Percentiles rank a stretch among this genome's conserved stretches.
These are phyloP conservation scores for Saccharomyces hybrid DNA, from an alignment of 1,139 yeast species.

Conservation along the genomic window DNA sequence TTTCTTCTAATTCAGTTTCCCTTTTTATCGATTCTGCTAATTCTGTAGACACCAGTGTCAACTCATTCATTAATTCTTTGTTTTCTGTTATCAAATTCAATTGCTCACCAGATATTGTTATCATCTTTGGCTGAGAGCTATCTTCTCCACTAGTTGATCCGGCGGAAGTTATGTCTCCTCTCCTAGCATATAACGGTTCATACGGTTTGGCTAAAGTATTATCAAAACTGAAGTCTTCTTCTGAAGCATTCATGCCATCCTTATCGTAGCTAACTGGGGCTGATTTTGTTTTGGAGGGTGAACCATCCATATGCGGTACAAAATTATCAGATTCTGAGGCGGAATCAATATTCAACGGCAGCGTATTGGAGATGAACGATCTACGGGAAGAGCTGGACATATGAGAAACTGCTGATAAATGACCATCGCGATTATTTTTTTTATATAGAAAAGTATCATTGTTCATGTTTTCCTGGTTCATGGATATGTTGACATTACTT, in stretches of 20 bases:
- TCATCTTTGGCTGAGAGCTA: conserved; percentile 11
- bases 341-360: not conserved
- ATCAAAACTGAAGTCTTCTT: conserved; percentile 19
- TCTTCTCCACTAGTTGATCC: conserved; percentile 6
- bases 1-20: conserved; percentile 51
- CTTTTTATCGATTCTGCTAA: conserved; percentile 63
- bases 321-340: not conserved
- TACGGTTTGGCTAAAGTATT: conserved; percentile 17
- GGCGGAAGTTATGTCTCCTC: conserved; percentile 4
- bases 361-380: not conserved
- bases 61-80: conserved; percentile 49
- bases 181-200: conserved; percentile 11
- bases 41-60: conserved; percentile 61
- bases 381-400: not conserved
- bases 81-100: conserved; percentile 55
- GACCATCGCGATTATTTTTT: not conserved
- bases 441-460: not conserved
- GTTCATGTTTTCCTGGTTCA: not conserved
- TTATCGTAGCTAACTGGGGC: not conserved
- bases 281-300: not conserved
- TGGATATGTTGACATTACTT: not conserved
- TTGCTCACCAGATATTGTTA: conserved; percentile 49
- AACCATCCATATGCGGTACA: not conserved
- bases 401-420: not conserved
- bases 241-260: not conserved